phyloP scores from a whole-genome alignment of 176 grass and related monocot genomes.

The Zoysia japonica region DNA sequence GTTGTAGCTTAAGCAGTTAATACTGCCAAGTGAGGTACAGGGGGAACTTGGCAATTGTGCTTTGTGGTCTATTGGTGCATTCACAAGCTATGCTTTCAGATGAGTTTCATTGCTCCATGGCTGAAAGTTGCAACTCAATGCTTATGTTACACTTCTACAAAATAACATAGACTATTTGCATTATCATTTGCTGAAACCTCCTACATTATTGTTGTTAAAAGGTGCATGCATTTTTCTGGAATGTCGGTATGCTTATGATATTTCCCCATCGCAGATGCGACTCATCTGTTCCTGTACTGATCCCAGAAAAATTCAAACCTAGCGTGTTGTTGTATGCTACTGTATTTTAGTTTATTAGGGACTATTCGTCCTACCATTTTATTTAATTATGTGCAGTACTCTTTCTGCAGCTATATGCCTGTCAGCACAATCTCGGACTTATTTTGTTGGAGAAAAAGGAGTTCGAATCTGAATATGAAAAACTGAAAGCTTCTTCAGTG shows the following conservation, averaged over 20 bases:
- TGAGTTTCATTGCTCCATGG: conserved; percentile 9
- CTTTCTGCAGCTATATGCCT: conserved; percentile 70
- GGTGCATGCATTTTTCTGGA: not conserved
- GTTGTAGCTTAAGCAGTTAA: not conserved
- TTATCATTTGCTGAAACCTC: conserved; percentile 17
- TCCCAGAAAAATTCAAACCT: not conserved
- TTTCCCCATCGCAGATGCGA: not conserved
- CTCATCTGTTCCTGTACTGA: not conserved
- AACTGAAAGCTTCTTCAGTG: conserved; percentile 64
- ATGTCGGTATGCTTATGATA: not conserved
- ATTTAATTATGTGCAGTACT: not conserved
- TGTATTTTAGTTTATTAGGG: not conserved
- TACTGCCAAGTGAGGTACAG: not conserved
- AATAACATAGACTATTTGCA: not conserved
- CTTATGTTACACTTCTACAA: not conserved
- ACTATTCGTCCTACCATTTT: not conserved
- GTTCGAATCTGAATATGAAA: conserved; percentile 62
- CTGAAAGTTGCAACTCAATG: not conserved
- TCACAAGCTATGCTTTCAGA: not conserved
- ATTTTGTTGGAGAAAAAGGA: conserved; percentile 79
- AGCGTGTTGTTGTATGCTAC: not conserved
- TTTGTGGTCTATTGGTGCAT: not conserved
- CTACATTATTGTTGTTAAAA: not conserved
- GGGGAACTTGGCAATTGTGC: not conserved
- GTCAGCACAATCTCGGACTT: conserved; percentile 87